Evolutionary conservation across 306 rosid genomes (phyloP).

Genomic region (Abrus precatorius): DNA sequence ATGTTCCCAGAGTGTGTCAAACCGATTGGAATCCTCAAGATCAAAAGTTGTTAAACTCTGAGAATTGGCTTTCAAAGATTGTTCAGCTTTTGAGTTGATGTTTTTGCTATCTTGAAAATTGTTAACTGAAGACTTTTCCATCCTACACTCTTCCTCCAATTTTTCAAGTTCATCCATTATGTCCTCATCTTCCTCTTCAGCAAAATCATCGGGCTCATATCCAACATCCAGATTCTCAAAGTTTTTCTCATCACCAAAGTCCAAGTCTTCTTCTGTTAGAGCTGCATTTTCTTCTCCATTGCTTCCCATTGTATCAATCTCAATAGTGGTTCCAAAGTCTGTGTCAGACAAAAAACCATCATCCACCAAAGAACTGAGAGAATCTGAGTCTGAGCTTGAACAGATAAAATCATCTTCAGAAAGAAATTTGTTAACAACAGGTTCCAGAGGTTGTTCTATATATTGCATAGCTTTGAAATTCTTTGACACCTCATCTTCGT

Average conservation of each 20-base stretch:
- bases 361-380: constrained; percentile 48
- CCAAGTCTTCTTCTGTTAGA: constrained; percentile 46
- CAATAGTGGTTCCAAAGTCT: constrained; percentile 55
- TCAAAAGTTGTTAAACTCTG: constrained; percentile 27
- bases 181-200: constrained; percentile 67
- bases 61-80: constrained; percentile 40
- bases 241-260: constrained; percentile 45
- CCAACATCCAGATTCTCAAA: constrained; percentile 50
- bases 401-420: constrained; percentile 56
- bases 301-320: constrained; percentile 30
- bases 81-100: constrained; percentile 39
- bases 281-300: constrained; percentile 37
- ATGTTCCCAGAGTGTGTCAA: constrained; percentile 92
- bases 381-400: constrained; percentile 59
- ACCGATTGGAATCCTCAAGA: constrained; percentile 65
- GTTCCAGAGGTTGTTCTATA: constrained; percentile 29
- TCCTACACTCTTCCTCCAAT: constrained; percentile 53
- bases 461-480: constrained; percentile 24
- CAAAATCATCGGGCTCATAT: constrained; percentile 70
- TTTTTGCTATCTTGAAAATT: constrained; percentile 18
- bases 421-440: constrained; percentile 41
- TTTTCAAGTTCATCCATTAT: constrained; percentile 56
- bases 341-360: constrained; percentile 61
- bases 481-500: constrained; percentile 41
- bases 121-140: constrained; percentile 26